Evolutionary conservation across 2,329 filamentous ascomycete species (phyloP), one percentile per base, ranked within the genome.

Genomic region (Penicillium sp.): DNA sequence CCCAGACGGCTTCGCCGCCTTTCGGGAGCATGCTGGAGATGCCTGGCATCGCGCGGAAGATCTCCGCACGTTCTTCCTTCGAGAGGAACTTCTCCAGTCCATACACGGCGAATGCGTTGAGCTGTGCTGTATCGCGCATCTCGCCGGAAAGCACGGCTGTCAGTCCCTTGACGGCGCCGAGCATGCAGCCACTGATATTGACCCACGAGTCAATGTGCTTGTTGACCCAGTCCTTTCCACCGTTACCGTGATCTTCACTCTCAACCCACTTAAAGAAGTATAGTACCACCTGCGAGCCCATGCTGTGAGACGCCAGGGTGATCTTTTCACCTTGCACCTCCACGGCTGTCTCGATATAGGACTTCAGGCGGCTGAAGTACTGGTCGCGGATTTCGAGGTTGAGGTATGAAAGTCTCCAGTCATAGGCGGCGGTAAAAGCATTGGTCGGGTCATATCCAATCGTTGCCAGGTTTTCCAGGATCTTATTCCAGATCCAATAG

Each of bases 401-500:
- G 55, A 83, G 79, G 69, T 96, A 99, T 0, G 91, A 90, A 52
- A 99, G 78, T 21, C 94, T 86, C 94, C 94, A 99, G 75, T 99
- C 94, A 70, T 99, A 88, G 1, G 85, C 83, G 1, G 85, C 85
- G 0, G 85, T 86, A 61, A 87, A 87, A 0, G 85, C 85, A 65
- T 87, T 87, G 2, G 82, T 85, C 21, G 94, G 93, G 69, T 99
- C 94, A 71, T 99, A 99, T 13, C 94, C 94, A 54, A 99, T 89
- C 0, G 92, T 94, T 0, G 94, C 94, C 48, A 99, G 80, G 68
- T 99, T 99, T 76, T 99, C 94, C 46, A 99, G 81, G 56, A 99
- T 97, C 76, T 97, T 97, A 77, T 91, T 97, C 92, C 92, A 97
- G 56, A 99, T 97, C 94, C 94, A 99, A 76, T 99, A 99, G 4